Conservation (phyloP, 1,284 basidiomycete species). For the Ganoderma resinaceum region DNA sequence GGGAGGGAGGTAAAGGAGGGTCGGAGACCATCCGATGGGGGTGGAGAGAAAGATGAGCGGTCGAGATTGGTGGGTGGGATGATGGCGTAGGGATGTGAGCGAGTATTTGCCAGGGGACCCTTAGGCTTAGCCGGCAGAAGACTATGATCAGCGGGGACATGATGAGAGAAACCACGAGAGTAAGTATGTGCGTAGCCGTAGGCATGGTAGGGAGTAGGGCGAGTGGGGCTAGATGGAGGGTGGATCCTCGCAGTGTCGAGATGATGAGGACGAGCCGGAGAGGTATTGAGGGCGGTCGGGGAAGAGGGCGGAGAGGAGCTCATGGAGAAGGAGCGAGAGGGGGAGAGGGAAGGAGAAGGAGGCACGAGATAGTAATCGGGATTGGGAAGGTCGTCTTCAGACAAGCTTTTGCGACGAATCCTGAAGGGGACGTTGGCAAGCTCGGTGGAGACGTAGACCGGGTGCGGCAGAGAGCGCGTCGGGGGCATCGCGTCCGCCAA, state of each 20-base stretch:
- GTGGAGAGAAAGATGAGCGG: constrained; percentile 6
- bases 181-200: constrained; percentile 27
- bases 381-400: constrained; percentile 27
- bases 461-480: constrained; percentile 12
- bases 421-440: constrained; percentile 32
- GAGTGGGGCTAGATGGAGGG: constrained; percentile 24
- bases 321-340: constrained; percentile 27
- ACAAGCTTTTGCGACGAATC: constrained; percentile 34
- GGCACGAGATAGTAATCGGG: constrained; percentile 21
- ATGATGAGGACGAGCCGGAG: constrained; percentile 20
- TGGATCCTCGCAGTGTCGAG: constrained; percentile 15
- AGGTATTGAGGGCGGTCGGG: constrained; percentile 22
- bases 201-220: constrained; percentile 14
- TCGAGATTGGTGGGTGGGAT: constrained; percentile 11
- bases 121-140: constrained; percentile 6
- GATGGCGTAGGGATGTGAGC: constrained; percentile 23
- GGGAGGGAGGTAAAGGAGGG: constrained; percentile 15
- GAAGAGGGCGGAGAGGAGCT: constrained; percentile 30
- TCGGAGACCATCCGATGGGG: constrained; percentile 3
- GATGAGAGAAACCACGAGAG: constrained; percentile 16
- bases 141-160: constrained; percentile 11
- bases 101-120: neutral
- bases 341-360: constrained; percentile 27
- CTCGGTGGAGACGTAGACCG: constrained; percentile 12
- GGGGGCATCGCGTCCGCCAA: constrained; percentile 19